Percentiles rank a stretch among this genome's conserved stretches.
Conservation (phyloP, 2,329 filamentous ascomycete genomes). For the Tolypocladium cylindrosporum region DNA sequence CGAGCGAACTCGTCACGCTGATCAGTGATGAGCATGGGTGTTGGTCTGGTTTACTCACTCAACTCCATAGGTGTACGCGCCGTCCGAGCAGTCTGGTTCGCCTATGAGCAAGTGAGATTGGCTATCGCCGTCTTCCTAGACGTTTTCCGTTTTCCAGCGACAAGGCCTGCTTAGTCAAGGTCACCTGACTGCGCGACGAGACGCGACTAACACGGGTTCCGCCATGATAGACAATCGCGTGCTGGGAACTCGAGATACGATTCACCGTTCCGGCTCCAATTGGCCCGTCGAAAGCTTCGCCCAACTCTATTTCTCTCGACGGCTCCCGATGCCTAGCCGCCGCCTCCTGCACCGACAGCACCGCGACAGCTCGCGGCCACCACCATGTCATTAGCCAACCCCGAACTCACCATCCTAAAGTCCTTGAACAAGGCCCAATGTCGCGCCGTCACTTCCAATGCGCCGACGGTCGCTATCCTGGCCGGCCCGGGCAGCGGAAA, state of each 20-base stretch:
- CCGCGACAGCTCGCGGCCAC: slow-evolving; percentile 2
- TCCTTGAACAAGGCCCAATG: slow-evolving; percentile 46
- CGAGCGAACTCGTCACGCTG: neutral
- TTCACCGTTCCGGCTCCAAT: neutral
- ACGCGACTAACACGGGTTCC: neutral
- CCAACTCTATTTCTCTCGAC: neutral
- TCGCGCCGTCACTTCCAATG: slow-evolving; percentile 42
- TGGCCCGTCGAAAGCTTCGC: neutral
- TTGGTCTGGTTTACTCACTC: neutral
- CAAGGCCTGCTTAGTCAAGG: neutral
- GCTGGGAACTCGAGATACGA: neutral
- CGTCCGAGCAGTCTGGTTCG: no score
- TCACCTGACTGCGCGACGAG: slow-evolving; percentile 1
- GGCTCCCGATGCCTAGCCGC: neutral
- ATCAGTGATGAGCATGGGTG: no score
- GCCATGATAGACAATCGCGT: neutral
- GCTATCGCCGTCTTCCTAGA: no score
- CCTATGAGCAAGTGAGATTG: no score
- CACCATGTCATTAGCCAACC: slow-evolving; percentile 15
- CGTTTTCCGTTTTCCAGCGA: no score
- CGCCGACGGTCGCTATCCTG: slow-evolving; percentile 52
- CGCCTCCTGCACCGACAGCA: neutral
- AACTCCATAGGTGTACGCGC: no score
- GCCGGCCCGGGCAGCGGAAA: slow-evolving; percentile 70
- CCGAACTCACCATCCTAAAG: slow-evolving; percentile 27